phyloP scores from a whole-genome alignment of 139 green algal genomes.

The Tetraselmis chui region DNA sequence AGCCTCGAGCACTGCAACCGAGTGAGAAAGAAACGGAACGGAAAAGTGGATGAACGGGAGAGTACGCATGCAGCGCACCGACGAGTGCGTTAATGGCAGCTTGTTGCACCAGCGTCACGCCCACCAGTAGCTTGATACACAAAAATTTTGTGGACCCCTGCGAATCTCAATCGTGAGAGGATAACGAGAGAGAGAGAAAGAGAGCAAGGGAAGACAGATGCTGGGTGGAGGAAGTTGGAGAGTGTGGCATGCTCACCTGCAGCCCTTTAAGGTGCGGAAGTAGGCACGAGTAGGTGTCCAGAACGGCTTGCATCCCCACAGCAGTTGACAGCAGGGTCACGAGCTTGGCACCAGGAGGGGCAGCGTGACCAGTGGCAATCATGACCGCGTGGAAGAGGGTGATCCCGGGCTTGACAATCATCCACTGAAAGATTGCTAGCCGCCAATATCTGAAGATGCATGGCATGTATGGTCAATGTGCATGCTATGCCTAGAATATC shows the following conservation, averaged over 20 bases:
- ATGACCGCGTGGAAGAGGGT: slow-evolving; percentile 4
- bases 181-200: no score
- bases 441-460: slow-evolving; percentile 9
- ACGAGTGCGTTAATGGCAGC: slow-evolving; percentile 1
- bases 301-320: slow-evolving; percentile 7
- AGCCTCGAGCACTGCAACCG: no score
- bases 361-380: not conserved
- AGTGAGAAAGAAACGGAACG: no score
- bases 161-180: no score
- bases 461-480: no score
- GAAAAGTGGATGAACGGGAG: no score
- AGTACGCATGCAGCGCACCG: slow-evolving; percentile 1
- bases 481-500: no score
- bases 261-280: slow-evolving; percentile 3
- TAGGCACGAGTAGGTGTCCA: not conserved
- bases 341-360: not conserved
- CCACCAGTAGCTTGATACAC: slow-evolving; percentile 9
- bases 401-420: slow-evolving; percentile 3
- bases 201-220: no score
- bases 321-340: slow-evolving; percentile 9
- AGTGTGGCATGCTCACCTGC: no score
- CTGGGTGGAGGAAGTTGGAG: no score
- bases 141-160: slow-evolving; percentile 6
- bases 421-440: slow-evolving; percentile 12
- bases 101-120: slow-evolving; percentile 11